Evolutionary conservation across 2,329 filamentous ascomycete species (phyloP), one percentile per base, ranked within the genome.

Genomic region (Fusarium pseudoanthophilum): DNA sequence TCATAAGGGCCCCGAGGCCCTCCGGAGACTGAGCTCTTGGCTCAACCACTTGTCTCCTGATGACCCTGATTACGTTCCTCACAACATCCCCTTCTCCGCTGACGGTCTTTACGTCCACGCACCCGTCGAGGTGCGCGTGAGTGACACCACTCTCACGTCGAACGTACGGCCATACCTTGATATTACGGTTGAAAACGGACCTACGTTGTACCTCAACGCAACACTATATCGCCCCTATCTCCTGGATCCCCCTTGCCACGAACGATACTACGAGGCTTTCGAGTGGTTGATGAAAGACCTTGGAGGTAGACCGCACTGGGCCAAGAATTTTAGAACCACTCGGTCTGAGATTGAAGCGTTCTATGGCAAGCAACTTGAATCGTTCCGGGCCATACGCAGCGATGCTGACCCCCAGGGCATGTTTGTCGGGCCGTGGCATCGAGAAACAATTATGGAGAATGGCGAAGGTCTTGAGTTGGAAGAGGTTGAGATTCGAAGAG

Each of bases 391-490:
- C 34, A 87, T 97, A 11, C 87, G 95, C 60, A 87, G 92, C 67
- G 86, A 90, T 59, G 90, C 89, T 39, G 94, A 97, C 78, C 92
- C 92, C 0, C 90, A 95, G 69, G 94, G 94, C 64, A 92, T 97
- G 88, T 97, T 97, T 82, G 87, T 95, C 20, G 95, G 95, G 5
- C 91, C 95, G 55, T 99, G 95, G 95, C 94, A 98, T 82, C 87
- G 92, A 34, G 88, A 92, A 58, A 89, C 90, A 76, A 84, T 97
- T 26, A 80, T 90, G 46, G 80, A 77, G 6, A 79, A 80, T 24
- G 80, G 77, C 2, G 67, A 77, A 7, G 79, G 74, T 57, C 77
- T 84, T 20, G 73, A 78, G 39, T 69, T 85, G 36, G 83, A 84
- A 60, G 82, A 84, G 75, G 72, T 80, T 11, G 83, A 84, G 71